phyloP scores from a whole-genome alignment of 305 asterid species.

The Petunia hybrid region DNA sequence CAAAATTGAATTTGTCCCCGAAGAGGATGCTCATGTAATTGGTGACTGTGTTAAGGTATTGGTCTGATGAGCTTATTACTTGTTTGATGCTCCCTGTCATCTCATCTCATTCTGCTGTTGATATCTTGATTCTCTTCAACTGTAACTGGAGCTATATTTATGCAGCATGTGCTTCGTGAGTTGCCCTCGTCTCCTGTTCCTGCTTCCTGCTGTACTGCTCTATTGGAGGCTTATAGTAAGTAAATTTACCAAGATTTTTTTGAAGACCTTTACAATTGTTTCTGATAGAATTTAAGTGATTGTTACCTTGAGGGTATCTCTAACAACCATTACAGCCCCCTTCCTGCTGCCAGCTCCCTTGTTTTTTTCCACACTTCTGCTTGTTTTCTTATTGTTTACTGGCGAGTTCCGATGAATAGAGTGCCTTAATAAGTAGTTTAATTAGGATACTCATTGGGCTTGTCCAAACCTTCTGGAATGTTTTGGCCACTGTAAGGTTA shows the following conservation, averaged over 20 bases:
- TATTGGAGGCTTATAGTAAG: constrained; percentile 96
- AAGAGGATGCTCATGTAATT: constrained; percentile 98
- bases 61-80: constrained; percentile 4
- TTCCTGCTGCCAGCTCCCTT: background rate
- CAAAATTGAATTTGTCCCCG: constrained; percentile 76
- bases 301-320: constrained; percentile 4
- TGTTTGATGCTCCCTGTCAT: background rate
- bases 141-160: constrained; percentile 36
- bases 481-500: background rate
- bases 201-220: constrained; percentile 95
- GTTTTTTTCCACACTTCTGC: background rate
- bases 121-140: constrained; percentile 9
- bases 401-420: background rate
- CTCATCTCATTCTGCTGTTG: constrained; percentile 21
- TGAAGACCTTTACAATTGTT: background rate
- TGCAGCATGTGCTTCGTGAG: constrained; percentile 98
- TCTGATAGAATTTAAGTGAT: background rate
- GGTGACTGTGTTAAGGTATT: constrained; percentile 98
- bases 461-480: background rate
- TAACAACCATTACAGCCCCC: constrained; percentile 8
- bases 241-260: constrained; percentile 18
- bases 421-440: background rate
- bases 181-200: constrained; percentile 99
- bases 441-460: background rate
- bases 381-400: constrained; percentile 19